A percentile compares a stretch with the other conserved stretches of the same genome.
Conservation (phyloP, 352 stramenopile species). For the Phytophthora pseudosyringae region DNA sequence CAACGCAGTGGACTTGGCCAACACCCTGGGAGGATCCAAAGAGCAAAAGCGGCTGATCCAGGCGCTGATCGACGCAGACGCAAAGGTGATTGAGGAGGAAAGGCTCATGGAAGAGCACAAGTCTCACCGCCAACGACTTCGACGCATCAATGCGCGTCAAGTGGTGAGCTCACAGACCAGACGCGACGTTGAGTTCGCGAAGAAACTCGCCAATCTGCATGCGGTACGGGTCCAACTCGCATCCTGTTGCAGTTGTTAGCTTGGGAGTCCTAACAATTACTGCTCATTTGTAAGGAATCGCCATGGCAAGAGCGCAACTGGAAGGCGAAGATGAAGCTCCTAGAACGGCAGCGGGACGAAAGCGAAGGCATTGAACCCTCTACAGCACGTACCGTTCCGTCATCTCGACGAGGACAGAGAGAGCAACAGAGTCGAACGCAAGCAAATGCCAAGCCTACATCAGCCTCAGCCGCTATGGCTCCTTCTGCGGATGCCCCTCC, state of each 20-base stretch:
- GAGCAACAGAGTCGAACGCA: neutral
- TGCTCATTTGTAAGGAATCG: slow-evolving; percentile 44
- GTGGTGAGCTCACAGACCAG: slow-evolving; percentile 15
- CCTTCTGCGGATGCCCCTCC: neutral
- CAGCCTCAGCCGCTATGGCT: neutral
- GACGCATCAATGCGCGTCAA: slow-evolving; percentile 47
- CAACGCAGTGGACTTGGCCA: slow-evolving; percentile 74
- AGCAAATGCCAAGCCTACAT: neutral
- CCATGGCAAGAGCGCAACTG: slow-evolving; percentile 83
- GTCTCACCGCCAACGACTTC: slow-evolving; percentile 60
- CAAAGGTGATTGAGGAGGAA: slow-evolving; percentile 74
- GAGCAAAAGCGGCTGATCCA: slow-evolving; percentile 75
- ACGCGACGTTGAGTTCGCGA: slow-evolving; percentile 17
- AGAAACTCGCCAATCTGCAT: slow-evolving; percentile 20
- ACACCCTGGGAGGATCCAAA: slow-evolving; percentile 52
- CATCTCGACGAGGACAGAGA: neutral
- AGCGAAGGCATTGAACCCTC: neutral
- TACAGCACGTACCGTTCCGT: neutral
- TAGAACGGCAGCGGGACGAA: slow-evolving; percentile 18
- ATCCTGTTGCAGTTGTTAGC: neutral
- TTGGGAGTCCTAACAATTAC: neutral
- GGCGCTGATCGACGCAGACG: slow-evolving; percentile 70
- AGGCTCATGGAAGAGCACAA: slow-evolving; percentile 62
- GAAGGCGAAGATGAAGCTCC: slow-evolving; percentile 35
- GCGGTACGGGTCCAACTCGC: slow-evolving; percentile 2